Conservation (phyloP, 2,329 filamentous ascomycete genomes). For the Aspergillus cejpii region DNA sequence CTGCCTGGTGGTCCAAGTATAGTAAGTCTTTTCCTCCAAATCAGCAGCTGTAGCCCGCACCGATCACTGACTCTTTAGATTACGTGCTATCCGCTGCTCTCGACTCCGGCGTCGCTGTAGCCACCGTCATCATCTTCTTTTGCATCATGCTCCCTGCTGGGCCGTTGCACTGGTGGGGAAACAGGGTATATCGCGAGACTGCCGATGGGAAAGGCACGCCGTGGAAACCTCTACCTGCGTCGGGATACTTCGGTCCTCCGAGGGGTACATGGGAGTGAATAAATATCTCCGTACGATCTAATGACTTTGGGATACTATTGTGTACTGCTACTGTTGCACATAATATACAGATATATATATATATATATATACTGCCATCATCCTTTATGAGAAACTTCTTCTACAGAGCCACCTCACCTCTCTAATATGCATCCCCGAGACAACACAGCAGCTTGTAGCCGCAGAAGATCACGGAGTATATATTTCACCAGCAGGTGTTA, state of each 20-base stretch:
- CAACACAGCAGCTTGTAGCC: slow-evolving; percentile 49
- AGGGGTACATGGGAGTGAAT: slow-evolving; percentile 24
- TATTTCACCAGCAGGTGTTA: too few relatives aligned
- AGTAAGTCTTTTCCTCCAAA: slow-evolving; percentile 23
- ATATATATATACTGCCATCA: slow-evolving; percentile 60
- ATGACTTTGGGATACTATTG: too few relatives aligned
- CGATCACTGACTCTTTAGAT: slow-evolving; percentile 16
- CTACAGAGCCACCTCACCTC: slow-evolving; percentile 48
- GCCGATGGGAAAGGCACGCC: slow-evolving; percentile 40
- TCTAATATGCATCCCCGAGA: slow-evolving; percentile 36
- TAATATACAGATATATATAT: too few relatives aligned
- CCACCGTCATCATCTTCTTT: slow-evolving; percentile 42
- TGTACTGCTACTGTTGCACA: too few relatives aligned
- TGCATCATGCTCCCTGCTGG: slow-evolving; percentile 39
- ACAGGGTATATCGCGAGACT: slow-evolving; percentile 33
- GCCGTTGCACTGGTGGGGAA: slow-evolving; percentile 40
- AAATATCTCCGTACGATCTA: background rate
- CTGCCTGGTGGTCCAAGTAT: slow-evolving; percentile 47
- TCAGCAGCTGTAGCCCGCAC: background rate
- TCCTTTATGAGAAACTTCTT: slow-evolving; percentile 63
- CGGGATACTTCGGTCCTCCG: slow-evolving; percentile 28
- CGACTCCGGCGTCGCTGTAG: slow-evolving; percentile 39
- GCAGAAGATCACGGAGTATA: slow-evolving; percentile 58
- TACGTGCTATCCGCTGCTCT: slow-evolving; percentile 43
- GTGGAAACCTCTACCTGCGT: slow-evolving; percentile 23